Evolutionary conservation across 139 green algal genomes (phyloP).

Genomic region (Chlorella sorokiniana): DNA sequence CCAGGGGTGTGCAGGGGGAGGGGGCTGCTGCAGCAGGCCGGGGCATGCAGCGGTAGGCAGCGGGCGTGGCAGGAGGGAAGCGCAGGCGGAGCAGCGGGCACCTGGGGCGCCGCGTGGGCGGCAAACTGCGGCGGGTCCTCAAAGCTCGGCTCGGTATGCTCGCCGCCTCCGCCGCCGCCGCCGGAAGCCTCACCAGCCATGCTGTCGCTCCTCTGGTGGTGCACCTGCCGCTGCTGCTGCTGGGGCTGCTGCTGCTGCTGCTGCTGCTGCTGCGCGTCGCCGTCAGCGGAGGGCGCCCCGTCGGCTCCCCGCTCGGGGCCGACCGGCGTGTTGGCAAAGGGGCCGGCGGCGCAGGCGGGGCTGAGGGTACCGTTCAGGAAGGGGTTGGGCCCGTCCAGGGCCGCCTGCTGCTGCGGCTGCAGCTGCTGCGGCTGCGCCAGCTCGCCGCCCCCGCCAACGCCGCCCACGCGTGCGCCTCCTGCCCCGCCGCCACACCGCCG

Average conservation of each 20-base stretch:
- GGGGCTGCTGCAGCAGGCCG: not conserved
- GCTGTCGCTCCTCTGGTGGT: conserved; percentile 22
- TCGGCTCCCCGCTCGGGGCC: not conserved
- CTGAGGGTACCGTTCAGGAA: not conserved
- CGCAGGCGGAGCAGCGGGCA: not conserved
- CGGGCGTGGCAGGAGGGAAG: no score
- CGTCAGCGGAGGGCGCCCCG: no score
- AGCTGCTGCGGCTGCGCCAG: conserved; percentile 7
- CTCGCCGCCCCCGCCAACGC: no score
- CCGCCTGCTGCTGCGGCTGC: not conserved
- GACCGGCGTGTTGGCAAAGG: not conserved
- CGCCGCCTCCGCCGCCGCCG: not conserved
- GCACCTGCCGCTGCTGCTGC: no score
- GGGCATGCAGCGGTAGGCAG: no score
- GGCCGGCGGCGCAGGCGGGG: not conserved
- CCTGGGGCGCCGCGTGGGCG: conserved; percentile 8
- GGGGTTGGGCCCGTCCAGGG: not conserved
- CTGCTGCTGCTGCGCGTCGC: no score
- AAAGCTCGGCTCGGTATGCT: conserved; percentile 22
- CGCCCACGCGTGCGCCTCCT: no score
- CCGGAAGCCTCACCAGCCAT: not conserved
- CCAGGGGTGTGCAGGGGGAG: no score
- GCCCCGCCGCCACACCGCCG: conserved; percentile 62
- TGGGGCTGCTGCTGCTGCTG: no score
- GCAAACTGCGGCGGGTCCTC: conserved; percentile 32